Evolutionary conservation across 2,329 filamentous ascomycete species (phyloP).

Genomic region (Cephalotrichum gorgonifer): DNA sequence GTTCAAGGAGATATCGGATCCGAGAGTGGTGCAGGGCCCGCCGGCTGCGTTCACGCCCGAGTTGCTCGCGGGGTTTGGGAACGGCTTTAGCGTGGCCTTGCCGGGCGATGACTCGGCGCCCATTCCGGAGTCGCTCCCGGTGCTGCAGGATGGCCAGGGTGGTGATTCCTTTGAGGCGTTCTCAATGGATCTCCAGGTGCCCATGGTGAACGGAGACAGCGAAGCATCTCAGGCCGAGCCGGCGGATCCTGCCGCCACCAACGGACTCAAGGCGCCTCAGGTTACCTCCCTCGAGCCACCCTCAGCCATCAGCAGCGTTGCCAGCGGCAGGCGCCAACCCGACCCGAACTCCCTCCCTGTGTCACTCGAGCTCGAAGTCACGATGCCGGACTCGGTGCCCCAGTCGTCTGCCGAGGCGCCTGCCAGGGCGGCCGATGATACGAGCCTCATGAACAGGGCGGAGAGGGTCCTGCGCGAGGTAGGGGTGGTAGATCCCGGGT

Average conservation of each 20-base stretch:
- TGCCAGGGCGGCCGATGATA: too few species aligned
- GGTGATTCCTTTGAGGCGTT: background rate
- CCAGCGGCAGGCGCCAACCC: background rate
- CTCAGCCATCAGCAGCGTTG: background rate
- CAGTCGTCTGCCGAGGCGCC: background rate
- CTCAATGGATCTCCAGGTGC: background rate
- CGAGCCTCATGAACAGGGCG: too few species aligned
- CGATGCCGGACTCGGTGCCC: background rate
- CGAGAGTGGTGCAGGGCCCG: slow-evolving; percentile 46
- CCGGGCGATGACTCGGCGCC: background rate
- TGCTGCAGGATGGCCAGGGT: background rate
- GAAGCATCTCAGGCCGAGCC: background rate
- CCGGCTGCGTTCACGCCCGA: too few species aligned
- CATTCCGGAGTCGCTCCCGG: background rate
- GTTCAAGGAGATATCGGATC: slow-evolving; percentile 56
- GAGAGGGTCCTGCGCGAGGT: too few species aligned
- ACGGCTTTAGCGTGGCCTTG: background rate
- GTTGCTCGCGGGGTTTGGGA: background rate
- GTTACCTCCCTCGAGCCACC: background rate
- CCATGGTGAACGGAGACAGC: background rate
- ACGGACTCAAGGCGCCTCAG: background rate
- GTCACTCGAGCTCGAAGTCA: background rate
- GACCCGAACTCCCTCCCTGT: background rate
- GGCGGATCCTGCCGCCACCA: background rate
- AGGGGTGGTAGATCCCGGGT: too few species aligned